Conservation (phyloP, 148 eudicot genomes). For the Beta vulgaris region DNA sequence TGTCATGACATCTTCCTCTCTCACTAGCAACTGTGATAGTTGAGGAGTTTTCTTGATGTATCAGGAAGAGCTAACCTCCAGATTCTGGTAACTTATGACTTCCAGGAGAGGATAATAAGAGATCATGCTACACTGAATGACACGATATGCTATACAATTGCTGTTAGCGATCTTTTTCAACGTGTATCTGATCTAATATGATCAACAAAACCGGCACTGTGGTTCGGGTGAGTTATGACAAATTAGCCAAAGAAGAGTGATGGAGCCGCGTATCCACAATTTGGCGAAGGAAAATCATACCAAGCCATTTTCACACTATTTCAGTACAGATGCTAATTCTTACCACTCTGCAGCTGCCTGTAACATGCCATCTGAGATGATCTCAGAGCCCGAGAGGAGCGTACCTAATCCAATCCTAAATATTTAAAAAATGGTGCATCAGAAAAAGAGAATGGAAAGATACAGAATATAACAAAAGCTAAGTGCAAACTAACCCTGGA, state of each 20-base stretch:
- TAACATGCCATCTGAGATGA: slow-evolving; percentile 94
- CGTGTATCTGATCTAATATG: background rate
- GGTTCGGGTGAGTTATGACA: background rate
- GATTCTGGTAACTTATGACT: background rate
- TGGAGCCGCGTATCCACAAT: background rate
- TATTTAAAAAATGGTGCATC: slow-evolving; percentile 4
- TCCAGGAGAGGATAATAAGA: background rate
- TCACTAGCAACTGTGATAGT: background rate
- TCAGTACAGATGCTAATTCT: slow-evolving; percentile 9
- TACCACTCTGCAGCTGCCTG: slow-evolving; percentile 99
- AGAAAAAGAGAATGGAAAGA: slow-evolving; percentile 4
- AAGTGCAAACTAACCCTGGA: slow-evolving; percentile 70
- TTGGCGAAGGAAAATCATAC: background rate
- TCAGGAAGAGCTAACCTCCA: background rate
- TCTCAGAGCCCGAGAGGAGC: slow-evolving; percentile 78
- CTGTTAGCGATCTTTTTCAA: background rate
- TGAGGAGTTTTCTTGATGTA: background rate
- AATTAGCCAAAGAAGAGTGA: background rate
- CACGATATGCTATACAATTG: background rate
- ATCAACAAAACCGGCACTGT: background rate
- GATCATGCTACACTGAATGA: background rate
- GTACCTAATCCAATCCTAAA: slow-evolving; percentile 97
- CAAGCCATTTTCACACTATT: background rate
- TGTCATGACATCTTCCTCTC: background rate
- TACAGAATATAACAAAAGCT: background rate